phyloP scores from a whole-genome alignment of 1,284 basidiomycete genomes.

The Tilletia walkeri region DNA sequence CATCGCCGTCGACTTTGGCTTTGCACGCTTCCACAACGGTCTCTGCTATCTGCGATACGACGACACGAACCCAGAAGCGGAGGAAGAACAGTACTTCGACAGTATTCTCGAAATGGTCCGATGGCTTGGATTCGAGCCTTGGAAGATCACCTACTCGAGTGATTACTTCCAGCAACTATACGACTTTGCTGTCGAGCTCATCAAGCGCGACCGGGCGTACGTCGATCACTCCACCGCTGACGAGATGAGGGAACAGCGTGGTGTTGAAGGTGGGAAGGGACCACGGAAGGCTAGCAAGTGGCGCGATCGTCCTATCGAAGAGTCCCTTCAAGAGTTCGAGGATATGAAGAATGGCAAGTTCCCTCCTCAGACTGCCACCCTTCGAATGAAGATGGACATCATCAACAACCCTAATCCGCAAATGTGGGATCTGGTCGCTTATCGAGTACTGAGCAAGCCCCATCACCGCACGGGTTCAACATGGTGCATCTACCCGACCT shows the following conservation, averaged over 20 bases:
- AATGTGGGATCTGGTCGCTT: conserved; percentile 99
- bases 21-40: conserved; percentile 85
- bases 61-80: conserved; percentile 97
- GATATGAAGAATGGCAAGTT: conserved; percentile 90
- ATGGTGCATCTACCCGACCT: conserved; percentile 87
- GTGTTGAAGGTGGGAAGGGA: conserved; percentile 72
- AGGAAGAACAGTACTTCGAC: conserved; percentile 93
- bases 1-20: conserved; percentile 97
- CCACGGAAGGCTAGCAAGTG: conserved; percentile 82
- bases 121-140: conserved; percentile 97
- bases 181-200: conserved; percentile 85
- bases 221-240: conserved; percentile 94
- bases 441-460: conserved; percentile 82
- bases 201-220: conserved; percentile 87
- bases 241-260: conserved; percentile 83
- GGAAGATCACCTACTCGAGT: conserved; percentile 98
- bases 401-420: conserved; percentile 84
- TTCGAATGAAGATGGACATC: conserved; percentile 98
- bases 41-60: conserved; percentile 92
- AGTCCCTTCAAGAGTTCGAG: conserved; percentile 84
- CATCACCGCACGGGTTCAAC: conserved; percentile 91
- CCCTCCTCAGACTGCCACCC: conserved; percentile 80
- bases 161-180: conserved; percentile 92
- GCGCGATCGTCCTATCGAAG: conserved; percentile 75
- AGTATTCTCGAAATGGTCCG: conserved; percentile 91